These are phyloP conservation scores for Lactarius vividus DNA, from an alignment of 768 basidiomycete genomes.

Conservation along the genomic window DNA sequence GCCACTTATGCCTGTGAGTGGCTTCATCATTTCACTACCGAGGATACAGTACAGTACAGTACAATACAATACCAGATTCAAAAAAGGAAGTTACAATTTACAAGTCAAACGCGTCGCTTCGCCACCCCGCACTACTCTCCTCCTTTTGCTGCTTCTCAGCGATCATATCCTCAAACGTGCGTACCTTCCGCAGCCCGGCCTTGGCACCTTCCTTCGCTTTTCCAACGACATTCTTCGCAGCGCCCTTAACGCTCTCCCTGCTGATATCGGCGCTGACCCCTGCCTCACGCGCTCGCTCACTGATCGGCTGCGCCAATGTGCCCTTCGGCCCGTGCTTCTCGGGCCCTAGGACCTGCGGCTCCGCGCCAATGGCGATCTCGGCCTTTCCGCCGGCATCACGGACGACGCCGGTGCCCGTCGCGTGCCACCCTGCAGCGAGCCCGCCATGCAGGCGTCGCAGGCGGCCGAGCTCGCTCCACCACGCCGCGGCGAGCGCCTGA, in stretches of 20 bases:
- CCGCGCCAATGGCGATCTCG: constrained; percentile 63
- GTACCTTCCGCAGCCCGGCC: constrained; percentile 31
- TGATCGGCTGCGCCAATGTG: constrained; percentile 43
- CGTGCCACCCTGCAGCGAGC: constrained; percentile 44
- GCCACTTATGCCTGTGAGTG: too few relatives aligned
- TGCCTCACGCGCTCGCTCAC: constrained; percentile 36
- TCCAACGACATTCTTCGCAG: constrained; percentile 32
- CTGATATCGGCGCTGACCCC: constrained; percentile 34
- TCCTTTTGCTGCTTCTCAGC: constrained; percentile 36
- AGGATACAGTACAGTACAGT: neutral
- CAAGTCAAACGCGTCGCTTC: constrained; percentile 39
- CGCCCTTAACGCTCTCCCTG: constrained; percentile 29
- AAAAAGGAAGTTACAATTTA: neutral
- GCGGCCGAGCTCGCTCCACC: constrained; percentile 69
- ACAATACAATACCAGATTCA: too few relatives aligned
- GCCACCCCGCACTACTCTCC: constrained; percentile 36
- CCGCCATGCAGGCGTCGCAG: constrained; percentile 42
- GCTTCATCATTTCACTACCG: neutral
- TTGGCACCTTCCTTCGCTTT: constrained; percentile 33
- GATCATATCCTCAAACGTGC: constrained; percentile 36
- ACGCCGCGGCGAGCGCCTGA: constrained; percentile 50
- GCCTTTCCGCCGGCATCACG: constrained; percentile 38
- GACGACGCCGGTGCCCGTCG: constrained; percentile 64
- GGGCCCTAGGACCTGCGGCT: constrained; percentile 68
- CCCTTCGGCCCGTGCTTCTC: constrained; percentile 68